Percentiles rank a stretch among this genome's conserved stretches.
phyloP scores from a whole-genome alignment of 257 asterid species.

The Primulina huaijiensis region DNA sequence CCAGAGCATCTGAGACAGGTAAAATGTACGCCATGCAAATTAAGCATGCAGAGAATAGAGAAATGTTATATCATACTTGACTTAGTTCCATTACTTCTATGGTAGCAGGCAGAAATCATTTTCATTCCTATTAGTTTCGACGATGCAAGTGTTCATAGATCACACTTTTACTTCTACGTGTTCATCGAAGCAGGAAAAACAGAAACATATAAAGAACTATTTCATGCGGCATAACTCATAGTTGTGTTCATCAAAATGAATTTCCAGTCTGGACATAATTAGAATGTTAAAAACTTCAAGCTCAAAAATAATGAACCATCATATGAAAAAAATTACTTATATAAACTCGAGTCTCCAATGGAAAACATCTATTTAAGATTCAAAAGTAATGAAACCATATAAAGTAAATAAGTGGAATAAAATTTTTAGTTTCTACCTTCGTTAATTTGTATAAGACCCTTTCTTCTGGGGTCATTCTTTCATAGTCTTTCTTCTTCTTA shows the following conservation, averaged over 20 bases:
- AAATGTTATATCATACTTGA: too few relatives aligned
- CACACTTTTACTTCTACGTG: not conserved
- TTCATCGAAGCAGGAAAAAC: not conserved
- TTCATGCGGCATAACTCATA: not conserved
- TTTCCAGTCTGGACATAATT: too few relatives aligned
- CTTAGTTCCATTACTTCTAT: too few relatives aligned
- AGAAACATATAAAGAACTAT: not conserved
- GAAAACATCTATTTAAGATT: not conserved
- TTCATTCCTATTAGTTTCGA: too few relatives aligned
- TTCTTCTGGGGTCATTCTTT: constrained; percentile 80
- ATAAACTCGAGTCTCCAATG: not conserved
- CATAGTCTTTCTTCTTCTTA: constrained; percentile 73
- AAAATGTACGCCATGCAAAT: not conserved
- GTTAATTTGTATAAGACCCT: constrained; percentile 61
- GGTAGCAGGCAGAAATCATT: not conserved
- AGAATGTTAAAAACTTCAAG: not conserved
- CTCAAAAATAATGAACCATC: too few relatives aligned
- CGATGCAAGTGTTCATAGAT: not conserved
- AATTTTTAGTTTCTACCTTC: constrained; percentile 39
- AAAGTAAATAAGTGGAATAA: not conserved
- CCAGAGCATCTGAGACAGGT: not conserved
- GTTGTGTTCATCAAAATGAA: not conserved
- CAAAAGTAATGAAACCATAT: not conserved
- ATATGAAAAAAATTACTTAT: too few relatives aligned
- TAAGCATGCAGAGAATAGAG: not conserved